Percentiles rank a stretch among this genome's conserved stretches.
These are phyloP conservation scores for Pueraria montana DNA, from an alignment of 306 rosid genomes.

Conservation along the genomic window DNA sequence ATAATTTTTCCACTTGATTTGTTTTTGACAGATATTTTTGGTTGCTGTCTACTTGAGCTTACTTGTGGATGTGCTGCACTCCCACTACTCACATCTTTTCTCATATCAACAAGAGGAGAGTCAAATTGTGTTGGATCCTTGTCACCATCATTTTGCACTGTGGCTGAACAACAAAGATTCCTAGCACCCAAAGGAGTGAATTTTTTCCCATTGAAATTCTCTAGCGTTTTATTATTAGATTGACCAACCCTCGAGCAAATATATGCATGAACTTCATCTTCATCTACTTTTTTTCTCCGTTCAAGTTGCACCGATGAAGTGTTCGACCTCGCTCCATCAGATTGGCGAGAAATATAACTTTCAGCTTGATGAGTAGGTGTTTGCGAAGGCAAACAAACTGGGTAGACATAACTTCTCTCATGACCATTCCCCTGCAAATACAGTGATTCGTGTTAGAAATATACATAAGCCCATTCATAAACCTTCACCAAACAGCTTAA, in stretches of 20 bases:
- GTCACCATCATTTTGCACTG: background rate
- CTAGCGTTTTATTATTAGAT: background rate
- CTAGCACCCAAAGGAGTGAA: background rate
- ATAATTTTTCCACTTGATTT: background rate
- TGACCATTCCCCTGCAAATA: slow-evolving; percentile 4
- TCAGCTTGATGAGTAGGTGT: background rate
- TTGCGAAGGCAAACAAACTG: slow-evolving; percentile 8
- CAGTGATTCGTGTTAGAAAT: background rate
- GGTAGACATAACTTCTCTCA: background rate
- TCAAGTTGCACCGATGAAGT: background rate
- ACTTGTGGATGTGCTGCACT: background rate
- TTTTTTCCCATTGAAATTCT: background rate
- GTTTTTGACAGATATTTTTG: background rate
- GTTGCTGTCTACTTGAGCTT: slow-evolving; percentile 22
- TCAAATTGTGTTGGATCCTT: background rate
- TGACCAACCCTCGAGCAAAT: background rate
- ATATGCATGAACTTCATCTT: background rate
- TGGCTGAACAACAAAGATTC: background rate
- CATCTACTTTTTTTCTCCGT: background rate
- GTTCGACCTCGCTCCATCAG: background rate
- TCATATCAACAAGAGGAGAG: background rate
- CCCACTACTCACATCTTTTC: slow-evolving; percentile 8
- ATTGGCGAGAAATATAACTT: slow-evolving; percentile 11
- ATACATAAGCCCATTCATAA: background rate
- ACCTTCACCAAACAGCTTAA: slow-evolving; percentile 16